Evolutionary conservation across 768 basidiomycete species (phyloP).

Genomic region (Guyanaporus albipodus): DNA sequence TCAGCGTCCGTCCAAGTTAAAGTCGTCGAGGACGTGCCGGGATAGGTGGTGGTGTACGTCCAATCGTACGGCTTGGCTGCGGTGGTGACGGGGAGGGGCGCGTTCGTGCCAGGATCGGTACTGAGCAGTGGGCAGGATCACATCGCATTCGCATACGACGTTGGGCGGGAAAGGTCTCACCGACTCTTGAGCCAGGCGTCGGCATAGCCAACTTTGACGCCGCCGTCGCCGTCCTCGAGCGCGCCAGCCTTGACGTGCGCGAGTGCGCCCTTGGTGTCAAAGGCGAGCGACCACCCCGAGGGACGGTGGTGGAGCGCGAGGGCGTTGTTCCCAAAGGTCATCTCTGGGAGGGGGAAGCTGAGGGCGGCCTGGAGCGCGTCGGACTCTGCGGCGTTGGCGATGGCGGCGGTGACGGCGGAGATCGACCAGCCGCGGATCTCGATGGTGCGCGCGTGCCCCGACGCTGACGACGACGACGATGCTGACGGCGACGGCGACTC

Average conservation of each 20-base stretch:
- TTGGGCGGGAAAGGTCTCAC: no score
- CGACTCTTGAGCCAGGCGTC: slow-evolving; percentile 91
- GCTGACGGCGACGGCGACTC: no score
- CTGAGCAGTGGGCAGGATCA: slow-evolving; percentile 33
- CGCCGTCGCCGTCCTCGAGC: slow-evolving; percentile 77
- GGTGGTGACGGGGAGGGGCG: slow-evolving; percentile 68
- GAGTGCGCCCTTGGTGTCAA: slow-evolving; percentile 67
- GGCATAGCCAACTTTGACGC: slow-evolving; percentile 91
- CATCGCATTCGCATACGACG: no score
- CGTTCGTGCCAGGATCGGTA: slow-evolving; percentile 58
- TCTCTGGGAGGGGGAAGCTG: slow-evolving; percentile 87
- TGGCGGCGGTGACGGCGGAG: slow-evolving; percentile 67
- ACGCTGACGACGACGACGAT: no score
- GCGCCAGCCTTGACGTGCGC: slow-evolving; percentile 70
- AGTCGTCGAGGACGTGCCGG: slow-evolving; percentile 26
- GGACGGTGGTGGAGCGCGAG: slow-evolving; percentile 63
- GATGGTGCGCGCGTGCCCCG: slow-evolving; percentile 66
- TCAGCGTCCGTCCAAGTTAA: slow-evolving; percentile 57
- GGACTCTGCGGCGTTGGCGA: slow-evolving; percentile 72
- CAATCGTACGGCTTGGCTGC: slow-evolving; percentile 91
- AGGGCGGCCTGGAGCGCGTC: slow-evolving; percentile 62
- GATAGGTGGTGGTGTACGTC: slow-evolving; percentile 92
- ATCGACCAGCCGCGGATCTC: slow-evolving; percentile 66
- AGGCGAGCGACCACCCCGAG: slow-evolving; percentile 61
- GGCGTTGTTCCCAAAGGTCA: slow-evolving; percentile 89